Percentiles rank a stretch among this genome's conserved stretches.
phyloP scores from a whole-genome alignment of 2,329 filamentous ascomycete genomes.

The Exophiala sp. region DNA sequence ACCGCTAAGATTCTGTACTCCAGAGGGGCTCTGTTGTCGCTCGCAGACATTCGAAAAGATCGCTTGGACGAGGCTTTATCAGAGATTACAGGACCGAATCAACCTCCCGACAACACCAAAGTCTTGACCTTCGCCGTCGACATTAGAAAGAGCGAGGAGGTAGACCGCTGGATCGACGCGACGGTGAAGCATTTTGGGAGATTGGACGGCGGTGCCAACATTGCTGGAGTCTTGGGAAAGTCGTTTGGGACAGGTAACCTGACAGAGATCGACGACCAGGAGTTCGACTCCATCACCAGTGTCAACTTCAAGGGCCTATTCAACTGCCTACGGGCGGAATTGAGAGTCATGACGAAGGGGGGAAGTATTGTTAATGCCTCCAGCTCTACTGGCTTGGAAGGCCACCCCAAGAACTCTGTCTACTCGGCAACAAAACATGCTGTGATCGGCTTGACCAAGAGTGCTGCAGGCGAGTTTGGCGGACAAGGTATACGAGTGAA shows the following conservation, averaged over 20 bases:
- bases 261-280: constrained; percentile 35
- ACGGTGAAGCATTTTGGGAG: constrained; percentile 15
- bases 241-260: constrained; percentile 31
- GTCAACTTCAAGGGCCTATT: constrained; percentile 48
- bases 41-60: constrained; percentile 43
- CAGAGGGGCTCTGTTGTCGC: constrained; percentile 43
- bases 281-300: constrained; percentile 40
- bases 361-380: constrained; percentile 38
- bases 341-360: constrained; percentile 36
- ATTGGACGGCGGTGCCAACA: constrained; percentile 21
- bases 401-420: constrained; percentile 36
- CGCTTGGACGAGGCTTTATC: constrained; percentile 30
- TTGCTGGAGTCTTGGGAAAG: constrained; percentile 19
- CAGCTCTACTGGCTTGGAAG: constrained; percentile 35
- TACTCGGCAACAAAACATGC: constrained; percentile 42
- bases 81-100: no score
- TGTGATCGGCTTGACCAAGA: constrained; percentile 36
- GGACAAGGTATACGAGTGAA: constrained; percentile 7
- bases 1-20: constrained; percentile 42
- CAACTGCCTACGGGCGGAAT: constrained; percentile 47
- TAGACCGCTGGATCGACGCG: constrained; percentile 18
- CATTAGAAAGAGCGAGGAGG: constrained; percentile 10
- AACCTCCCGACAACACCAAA: constrained; percentile 8
- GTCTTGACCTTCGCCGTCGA: constrained; percentile 13
- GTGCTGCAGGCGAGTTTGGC: constrained; percentile 6